These are phyloP conservation scores for Yamadazyma mexicana DNA, from an alignment of 1,139 yeast genomes.

Conservation along the genomic window DNA sequence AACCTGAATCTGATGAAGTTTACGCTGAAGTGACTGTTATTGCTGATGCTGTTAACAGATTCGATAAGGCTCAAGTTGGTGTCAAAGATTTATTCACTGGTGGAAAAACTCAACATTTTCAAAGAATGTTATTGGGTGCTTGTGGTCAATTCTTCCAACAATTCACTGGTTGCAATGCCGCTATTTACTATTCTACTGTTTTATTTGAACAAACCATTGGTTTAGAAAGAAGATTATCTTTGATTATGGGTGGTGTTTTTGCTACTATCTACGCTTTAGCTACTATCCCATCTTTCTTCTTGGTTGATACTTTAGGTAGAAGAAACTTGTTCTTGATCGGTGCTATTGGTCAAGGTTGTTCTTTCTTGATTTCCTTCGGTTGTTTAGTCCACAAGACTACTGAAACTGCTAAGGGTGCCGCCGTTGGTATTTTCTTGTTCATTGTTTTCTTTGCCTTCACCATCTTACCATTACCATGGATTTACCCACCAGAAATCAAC, in stretches of 20 bases:
- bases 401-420: slow-evolving; percentile 42
- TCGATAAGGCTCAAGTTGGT: slow-evolving; percentile 35
- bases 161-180: slow-evolving; percentile 62
- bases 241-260: slow-evolving; percentile 61
- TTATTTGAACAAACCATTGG: slow-evolving; percentile 54
- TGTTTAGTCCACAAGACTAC: slow-evolving; percentile 33
- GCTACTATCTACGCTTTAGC: slow-evolving; percentile 58
- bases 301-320: slow-evolving; percentile 63
- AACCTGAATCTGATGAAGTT: slow-evolving; percentile 43
- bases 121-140: slow-evolving; percentile 58
- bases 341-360: slow-evolving; percentile 42
- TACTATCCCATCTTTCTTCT: slow-evolving; percentile 59
- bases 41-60: slow-evolving; percentile 41
- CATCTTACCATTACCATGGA: slow-evolving; percentile 54
- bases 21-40: slow-evolving; percentile 39
- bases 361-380: slow-evolving; percentile 39
- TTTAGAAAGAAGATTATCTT: slow-evolving; percentile 48
- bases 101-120: slow-evolving; percentile 55
- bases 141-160: slow-evolving; percentile 51
- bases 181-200: slow-evolving; percentile 62
- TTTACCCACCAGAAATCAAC: slow-evolving; percentile 59
- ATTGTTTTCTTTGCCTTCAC: slow-evolving; percentile 54
- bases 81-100: slow-evolving; percentile 52
- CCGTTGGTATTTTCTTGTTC: slow-evolving; percentile 51
- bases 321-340: slow-evolving; percentile 55